These are phyloP conservation scores for Yamadazyma triangularis DNA, from an alignment of 1,139 yeast species.

Conservation along the genomic window DNA sequence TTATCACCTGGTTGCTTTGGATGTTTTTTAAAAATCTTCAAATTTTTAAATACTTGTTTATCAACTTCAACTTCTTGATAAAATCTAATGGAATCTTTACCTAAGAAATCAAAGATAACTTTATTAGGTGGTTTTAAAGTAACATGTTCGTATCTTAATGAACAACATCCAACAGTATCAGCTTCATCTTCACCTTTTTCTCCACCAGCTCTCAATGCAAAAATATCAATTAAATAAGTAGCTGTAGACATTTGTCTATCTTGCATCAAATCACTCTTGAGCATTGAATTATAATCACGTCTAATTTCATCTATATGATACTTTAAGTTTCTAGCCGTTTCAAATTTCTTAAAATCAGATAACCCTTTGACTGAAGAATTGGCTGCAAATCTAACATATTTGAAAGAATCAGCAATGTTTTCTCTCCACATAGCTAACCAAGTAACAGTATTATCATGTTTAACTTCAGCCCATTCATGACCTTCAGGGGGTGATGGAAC, in stretches of 20 bases:
- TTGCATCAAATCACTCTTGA: slow-evolving; percentile 74
- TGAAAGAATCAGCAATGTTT: slow-evolving; percentile 76
- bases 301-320: slow-evolving; percentile 70
- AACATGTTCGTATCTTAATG: slow-evolving; percentile 84
- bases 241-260: slow-evolving; percentile 94
- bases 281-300: slow-evolving; percentile 63
- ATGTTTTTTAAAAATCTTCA: slow-evolving; percentile 77
- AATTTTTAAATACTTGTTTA: slow-evolving; percentile 81
- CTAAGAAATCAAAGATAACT: slow-evolving; percentile 89
- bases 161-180: slow-evolving; percentile 97
- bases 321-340: slow-evolving; percentile 83
- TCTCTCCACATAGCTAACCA: slow-evolving; percentile 99
- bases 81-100: slow-evolving; percentile 92
- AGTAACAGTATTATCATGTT: slow-evolving; percentile 84
- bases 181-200: slow-evolving; percentile 97
- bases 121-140: slow-evolving; percentile 81
- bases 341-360: slow-evolving; percentile 87
- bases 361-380: slow-evolving; percentile 88
- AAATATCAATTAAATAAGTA: slow-evolving; percentile 86
- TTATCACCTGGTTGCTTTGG: slow-evolving; percentile 93
- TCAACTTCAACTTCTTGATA: slow-evolving; percentile 93
- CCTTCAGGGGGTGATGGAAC: slow-evolving; percentile 86
- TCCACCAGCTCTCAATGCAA: slow-evolving; percentile 97
- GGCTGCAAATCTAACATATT: slow-evolving; percentile 89
- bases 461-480: slow-evolving; percentile 85